Percentiles rank a stretch among this genome's conserved stretches.
Conservation (phyloP, 2,329 filamentous ascomycete species). For the Talaromyces islandicus region DNA sequence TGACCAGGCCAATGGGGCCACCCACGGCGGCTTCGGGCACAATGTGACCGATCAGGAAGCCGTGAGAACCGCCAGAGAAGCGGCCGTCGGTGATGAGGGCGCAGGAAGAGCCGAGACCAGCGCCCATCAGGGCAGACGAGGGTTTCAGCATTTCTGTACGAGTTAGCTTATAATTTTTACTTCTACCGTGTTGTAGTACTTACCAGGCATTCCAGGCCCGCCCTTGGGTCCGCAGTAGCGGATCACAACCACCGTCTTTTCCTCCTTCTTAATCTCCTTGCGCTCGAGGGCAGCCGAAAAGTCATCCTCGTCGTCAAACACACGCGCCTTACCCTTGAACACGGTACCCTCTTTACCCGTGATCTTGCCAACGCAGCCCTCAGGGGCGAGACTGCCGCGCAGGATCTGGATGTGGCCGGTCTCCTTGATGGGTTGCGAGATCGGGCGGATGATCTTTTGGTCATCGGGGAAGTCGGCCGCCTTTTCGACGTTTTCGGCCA, state of each 20-base stretch:
- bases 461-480: conserved; percentile 59
- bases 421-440: conserved; percentile 63
- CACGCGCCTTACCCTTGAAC: conserved; percentile 64
- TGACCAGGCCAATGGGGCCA: conserved; percentile 76
- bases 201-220: conserved; percentile 61
- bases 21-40: conserved; percentile 82
- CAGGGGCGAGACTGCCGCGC: conserved; percentile 62
- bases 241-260: conserved; percentile 72
- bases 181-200: too few relatives aligned
- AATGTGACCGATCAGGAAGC: conserved; percentile 82
- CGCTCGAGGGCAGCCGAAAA: conserved; percentile 63
- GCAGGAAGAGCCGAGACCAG: conserved; percentile 62
- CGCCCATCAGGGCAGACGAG: conserved; percentile 66
- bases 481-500: conserved; percentile 54
- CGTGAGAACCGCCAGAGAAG: conserved; percentile 66
- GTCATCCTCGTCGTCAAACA: conserved; percentile 64
- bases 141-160: conserved; percentile 65
- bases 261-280: conserved; percentile 65
- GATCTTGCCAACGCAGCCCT: conserved; percentile 68
- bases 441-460: conserved; percentile 63
- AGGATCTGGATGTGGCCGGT: conserved; percentile 71
- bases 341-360: conserved; percentile 66
- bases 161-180: conserved; percentile 51
- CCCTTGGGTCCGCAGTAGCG: conserved; percentile 70
- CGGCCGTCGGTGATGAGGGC: conserved; percentile 66